Percentiles rank a stretch among this genome's conserved stretches.
phyloP scores from a whole-genome alignment of 768 basidiomycete genomes.

The Boletellus ananiceps region DNA sequence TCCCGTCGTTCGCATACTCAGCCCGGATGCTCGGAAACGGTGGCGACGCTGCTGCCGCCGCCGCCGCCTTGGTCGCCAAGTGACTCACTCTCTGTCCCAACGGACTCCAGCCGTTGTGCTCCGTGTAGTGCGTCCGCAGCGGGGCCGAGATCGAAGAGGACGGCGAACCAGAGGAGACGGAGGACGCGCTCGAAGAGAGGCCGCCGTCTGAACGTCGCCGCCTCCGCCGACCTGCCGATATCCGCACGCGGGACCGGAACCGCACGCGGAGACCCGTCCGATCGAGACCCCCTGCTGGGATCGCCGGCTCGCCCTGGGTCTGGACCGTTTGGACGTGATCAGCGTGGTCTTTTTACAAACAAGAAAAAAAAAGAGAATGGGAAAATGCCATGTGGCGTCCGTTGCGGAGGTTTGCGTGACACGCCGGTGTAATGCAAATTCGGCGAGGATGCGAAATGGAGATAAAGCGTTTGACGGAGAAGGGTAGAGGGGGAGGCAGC shows the following conservation, averaged over 20 bases:
- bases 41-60: background rate
- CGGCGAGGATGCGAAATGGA: too few relatives aligned
- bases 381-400: too few relatives aligned
- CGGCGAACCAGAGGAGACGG: slow-evolving; percentile 51
- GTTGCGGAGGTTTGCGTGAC: too few relatives aligned
- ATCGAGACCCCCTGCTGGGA: slow-evolving; percentile 2
- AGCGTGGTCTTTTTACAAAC: background rate
- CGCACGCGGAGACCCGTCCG: slow-evolving; percentile 40
- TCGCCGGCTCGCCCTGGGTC: slow-evolving; percentile 10
- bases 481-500: too few relatives aligned
- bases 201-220: slow-evolving; percentile 28
- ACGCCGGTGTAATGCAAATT: too few relatives aligned
- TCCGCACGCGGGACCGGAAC: slow-evolving; percentile 74
- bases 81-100: slow-evolving; percentile 52
- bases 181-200: slow-evolving; percentile 21
- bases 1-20: background rate
- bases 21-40: background rate
- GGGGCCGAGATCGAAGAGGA: slow-evolving; percentile 84
- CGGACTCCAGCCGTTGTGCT: slow-evolving; percentile 53
- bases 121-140: slow-evolving; percentile 55
- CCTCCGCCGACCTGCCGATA: slow-evolving; percentile 54
- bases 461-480: too few relatives aligned
- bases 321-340: slow-evolving; percentile 1
- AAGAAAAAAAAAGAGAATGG: too few relatives aligned
- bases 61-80: too few relatives aligned